These are phyloP conservation scores for Rosa chinensis DNA, from an alignment of 306 rosid genomes.

Conservation along the genomic window DNA sequence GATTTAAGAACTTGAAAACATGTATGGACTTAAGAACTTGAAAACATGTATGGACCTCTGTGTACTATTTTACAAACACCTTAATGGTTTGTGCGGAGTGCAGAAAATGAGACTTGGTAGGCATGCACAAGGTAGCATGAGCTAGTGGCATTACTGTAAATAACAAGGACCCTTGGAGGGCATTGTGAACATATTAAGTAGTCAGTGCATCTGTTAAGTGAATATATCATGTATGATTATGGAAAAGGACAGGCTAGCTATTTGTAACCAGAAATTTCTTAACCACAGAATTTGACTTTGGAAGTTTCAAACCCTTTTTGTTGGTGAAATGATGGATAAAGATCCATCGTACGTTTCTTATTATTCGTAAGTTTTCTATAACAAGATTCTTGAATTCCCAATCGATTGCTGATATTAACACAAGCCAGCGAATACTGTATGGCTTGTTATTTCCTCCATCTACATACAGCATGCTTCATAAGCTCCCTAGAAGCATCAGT, in stretches of 20 bases:
- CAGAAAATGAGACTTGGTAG: neutral
- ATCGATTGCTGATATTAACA: neutral
- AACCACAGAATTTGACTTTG: neutral
- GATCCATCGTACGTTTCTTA: neutral
- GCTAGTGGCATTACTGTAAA: neutral
- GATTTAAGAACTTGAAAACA: neutral
- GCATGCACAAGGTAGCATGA: neutral
- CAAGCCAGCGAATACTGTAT: neutral
- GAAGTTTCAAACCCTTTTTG: neutral
- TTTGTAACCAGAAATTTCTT: neutral
- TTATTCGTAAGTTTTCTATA: neutral
- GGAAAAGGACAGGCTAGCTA: neutral
- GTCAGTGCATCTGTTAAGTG: neutral
- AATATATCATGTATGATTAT: neutral
- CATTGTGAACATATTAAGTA: neutral
- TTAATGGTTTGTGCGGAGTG: neutral
- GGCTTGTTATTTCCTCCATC: neutral
- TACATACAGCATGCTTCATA: neutral
- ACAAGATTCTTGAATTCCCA: neutral
- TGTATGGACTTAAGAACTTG: neutral
- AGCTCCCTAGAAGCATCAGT: neutral
- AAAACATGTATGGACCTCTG: neutral
- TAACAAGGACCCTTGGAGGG: neutral
- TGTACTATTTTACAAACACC: neutral
- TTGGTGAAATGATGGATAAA: neutral